Evolutionary conservation across 176 grass and related monocot species (phyloP), one percentile per base, ranked within the genome.

Genomic region (barley (Hordeum vulgare)): DNA sequence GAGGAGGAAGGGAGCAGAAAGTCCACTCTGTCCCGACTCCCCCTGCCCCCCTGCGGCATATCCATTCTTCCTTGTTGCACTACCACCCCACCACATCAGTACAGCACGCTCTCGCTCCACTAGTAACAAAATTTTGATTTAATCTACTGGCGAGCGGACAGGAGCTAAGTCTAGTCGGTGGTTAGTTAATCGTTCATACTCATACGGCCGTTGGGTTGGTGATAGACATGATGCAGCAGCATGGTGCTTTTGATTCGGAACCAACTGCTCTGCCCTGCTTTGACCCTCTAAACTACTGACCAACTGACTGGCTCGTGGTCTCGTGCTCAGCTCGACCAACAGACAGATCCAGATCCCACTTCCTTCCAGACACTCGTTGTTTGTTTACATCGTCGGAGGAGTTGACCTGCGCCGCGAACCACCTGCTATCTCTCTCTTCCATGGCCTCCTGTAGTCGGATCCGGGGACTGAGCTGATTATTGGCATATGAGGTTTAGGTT

Each of bases 291-390:
- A 54, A 54, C 47, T 0, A 56, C 37, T 70, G 9, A 58, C 49
- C 4, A 2, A 27, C 70, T 64, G 31, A 51, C 37, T 36, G 61
- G 4, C 68, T 26, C 49, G 81, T 61, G 72, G 68, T 56, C 72
- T 21, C 35, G 17, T n/a, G 47, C 47, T 51, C 36, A 23, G 36
- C 11, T 45, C 66, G 76, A 66, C 47, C 15, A 17, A 12, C 45
- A 0, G 45, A 0, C 14, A 7, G 68, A 82, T 89, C 88, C 66
- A 59, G 56, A 82, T 89, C 78, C 31, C 31, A 33, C 31, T 33
- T 33, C 1, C 31, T 33, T 33, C 1, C 17, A 41, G 11, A 68
- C 11, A 71, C 8, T 7, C 9, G 31, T 89, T 77, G 11, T 81
- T 81, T 80, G 74, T 2, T 14, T 2, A 4, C 7, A 3, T 25